These are phyloP conservation scores for Aureobasidium musti DNA, from an alignment of 2,329 filamentous ascomycete species.

Conservation along the genomic window DNA sequence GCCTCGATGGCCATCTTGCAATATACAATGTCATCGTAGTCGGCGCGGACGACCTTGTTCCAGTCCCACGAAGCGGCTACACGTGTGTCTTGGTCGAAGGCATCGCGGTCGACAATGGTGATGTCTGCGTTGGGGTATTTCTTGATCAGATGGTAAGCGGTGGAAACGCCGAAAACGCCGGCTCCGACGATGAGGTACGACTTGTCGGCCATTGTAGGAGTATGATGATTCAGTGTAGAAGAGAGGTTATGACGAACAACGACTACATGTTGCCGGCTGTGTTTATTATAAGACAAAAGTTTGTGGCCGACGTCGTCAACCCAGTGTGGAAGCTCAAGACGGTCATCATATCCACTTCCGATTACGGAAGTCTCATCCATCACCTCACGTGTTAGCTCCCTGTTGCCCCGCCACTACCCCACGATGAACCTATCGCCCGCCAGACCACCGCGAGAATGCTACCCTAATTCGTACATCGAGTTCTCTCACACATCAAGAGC, in stretches of 20 bases:
- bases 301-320: neutral
- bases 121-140: slow-evolving; percentile 47
- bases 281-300: slow-evolving; percentile 6
- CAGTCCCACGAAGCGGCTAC: slow-evolving; percentile 69
- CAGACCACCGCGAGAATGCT: neutral
- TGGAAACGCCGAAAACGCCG: slow-evolving; percentile 46
- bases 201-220: slow-evolving; percentile 22
- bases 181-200: slow-evolving; percentile 43
- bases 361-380: slow-evolving; percentile 27
- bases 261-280: slow-evolving; percentile 20
- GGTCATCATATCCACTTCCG: slow-evolving; percentile 27
- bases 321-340: slow-evolving; percentile 11
- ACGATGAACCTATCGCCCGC: neutral
- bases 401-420: slow-evolving; percentile 15
- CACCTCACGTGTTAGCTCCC: neutral
- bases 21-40: slow-evolving; percentile 67
- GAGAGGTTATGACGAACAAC: slow-evolving; percentile 2
- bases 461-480: slow-evolving; percentile 3
- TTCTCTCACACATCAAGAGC: neutral
- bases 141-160: slow-evolving; percentile 45
- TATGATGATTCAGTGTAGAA: neutral
- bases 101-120: slow-evolving; percentile 46
- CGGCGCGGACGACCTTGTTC: slow-evolving; percentile 71
- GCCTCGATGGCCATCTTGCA: slow-evolving; percentile 66
- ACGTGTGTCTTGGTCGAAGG: slow-evolving; percentile 39